Percentiles rank a stretch among this genome's conserved stretches.
Conservation (phyloP, 169 alveolate genomes). For the Theileria sp. region DNA sequence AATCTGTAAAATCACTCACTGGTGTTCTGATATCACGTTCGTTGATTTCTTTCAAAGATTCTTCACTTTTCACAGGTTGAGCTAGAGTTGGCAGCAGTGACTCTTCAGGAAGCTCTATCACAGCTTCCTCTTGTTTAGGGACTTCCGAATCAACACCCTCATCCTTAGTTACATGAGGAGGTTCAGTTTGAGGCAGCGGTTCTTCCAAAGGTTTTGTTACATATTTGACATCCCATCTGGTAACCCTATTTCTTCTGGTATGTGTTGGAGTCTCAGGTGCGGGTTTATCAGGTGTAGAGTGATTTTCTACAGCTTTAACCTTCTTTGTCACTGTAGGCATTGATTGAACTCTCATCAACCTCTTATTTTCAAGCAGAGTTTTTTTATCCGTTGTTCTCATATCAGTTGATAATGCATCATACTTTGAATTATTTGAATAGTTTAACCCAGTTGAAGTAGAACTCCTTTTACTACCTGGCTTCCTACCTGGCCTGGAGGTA, state of each 20-base stretch:
- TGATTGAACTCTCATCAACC: constrained; percentile 26
- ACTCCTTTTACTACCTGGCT: background rate
- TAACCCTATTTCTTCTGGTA: background rate
- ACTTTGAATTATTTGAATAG: constrained; percentile 7
- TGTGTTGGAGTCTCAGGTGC: background rate
- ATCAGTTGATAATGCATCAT: constrained; percentile 2
- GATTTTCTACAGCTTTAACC: background rate
- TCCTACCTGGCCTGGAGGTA: background rate
- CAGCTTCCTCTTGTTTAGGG: background rate
- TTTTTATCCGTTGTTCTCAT: background rate
- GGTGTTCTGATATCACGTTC: background rate
- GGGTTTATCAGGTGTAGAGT: background rate
- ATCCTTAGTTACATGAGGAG: background rate
- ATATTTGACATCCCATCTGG: constrained; percentile 4
- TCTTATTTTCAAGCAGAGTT: constrained; percentile 15
- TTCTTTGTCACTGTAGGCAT: constrained; percentile 36
- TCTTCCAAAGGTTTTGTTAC: background rate
- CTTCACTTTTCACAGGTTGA: background rate
- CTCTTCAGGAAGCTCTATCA: background rate
- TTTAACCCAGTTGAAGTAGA: background rate
- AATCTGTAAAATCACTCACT: background rate
- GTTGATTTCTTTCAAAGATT: background rate
- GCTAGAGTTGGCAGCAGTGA: background rate
- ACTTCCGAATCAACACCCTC: background rate
- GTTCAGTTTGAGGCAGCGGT: background rate